phyloP scores from a whole-genome alignment of 805 yeast species.

The Helenozyma rhizophorensis region DNA sequence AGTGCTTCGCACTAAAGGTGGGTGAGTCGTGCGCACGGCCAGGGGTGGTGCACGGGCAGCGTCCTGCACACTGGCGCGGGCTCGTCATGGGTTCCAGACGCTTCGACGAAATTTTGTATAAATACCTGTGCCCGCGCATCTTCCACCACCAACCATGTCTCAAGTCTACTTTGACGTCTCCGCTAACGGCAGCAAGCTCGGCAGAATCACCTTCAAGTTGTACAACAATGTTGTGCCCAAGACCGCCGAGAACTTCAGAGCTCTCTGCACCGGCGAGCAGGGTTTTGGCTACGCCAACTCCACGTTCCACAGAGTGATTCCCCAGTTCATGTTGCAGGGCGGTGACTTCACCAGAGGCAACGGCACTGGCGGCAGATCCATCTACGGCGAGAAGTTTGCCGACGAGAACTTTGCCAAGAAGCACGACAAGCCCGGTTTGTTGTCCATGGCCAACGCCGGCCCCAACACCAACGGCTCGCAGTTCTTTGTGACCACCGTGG shows the following conservation, averaged over 20 bases:
- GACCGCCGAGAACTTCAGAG: slow-evolving; percentile 95
- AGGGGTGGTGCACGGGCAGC: too few species aligned
- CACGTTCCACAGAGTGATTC: slow-evolving; percentile 94
- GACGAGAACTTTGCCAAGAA: slow-evolving; percentile 80
- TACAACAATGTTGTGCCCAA: slow-evolving; percentile 91
- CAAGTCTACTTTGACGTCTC: slow-evolving; percentile 80
- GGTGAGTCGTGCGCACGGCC: too few species aligned
- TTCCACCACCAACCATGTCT: slow-evolving; percentile 41
- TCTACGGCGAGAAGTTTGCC: slow-evolving; percentile 79
- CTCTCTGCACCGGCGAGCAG: slow-evolving; percentile 89
- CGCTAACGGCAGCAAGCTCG: slow-evolving; percentile 65
- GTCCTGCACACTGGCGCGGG: too few species aligned
- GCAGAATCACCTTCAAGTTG: slow-evolving; percentile 82
- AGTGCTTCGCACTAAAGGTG: too few species aligned
- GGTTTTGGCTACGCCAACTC: slow-evolving; percentile 87
- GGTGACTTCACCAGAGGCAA: slow-evolving; percentile 72
- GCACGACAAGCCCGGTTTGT: slow-evolving; percentile 84
- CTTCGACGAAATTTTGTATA: slow-evolving; percentile 6
- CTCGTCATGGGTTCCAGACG: too few species aligned
- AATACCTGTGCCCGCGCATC: slow-evolving; percentile 4
- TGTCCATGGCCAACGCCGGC: slow-evolving; percentile 97
- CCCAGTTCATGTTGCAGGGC: slow-evolving; percentile 94
- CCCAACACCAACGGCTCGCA: slow-evolving; percentile 98
- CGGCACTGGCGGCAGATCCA: slow-evolving; percentile 92
- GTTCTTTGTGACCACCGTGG: slow-evolving; percentile 91